These are phyloP conservation scores for Podila epigama DNA, from an alignment of 192 early-diverging fungal genomes.

Conservation along the genomic window DNA sequence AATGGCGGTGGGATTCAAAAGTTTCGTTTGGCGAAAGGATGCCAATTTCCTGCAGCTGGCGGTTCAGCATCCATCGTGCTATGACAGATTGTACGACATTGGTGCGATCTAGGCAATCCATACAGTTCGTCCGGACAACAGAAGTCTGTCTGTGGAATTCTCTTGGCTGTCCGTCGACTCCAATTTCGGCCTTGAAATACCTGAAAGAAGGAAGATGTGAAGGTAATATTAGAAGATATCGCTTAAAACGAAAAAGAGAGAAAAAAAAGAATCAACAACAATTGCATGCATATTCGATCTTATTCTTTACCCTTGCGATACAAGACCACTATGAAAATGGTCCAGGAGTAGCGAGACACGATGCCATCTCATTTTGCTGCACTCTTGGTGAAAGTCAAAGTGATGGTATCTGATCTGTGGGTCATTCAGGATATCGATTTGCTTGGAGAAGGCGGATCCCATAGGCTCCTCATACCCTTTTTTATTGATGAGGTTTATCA, in stretches of 20 bases:
- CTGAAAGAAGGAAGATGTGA: conserved; percentile 45
- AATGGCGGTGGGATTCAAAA: conserved; percentile 67
- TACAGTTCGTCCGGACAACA: conserved; percentile 95
- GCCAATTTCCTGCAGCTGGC: conserved; percentile 73
- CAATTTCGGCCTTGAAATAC: conserved; percentile 61
- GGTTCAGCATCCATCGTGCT: conserved; percentile 73
- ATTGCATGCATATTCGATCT: neutral
- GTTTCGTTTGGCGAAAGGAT: conserved; percentile 66
- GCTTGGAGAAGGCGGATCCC: conserved; percentile 81
- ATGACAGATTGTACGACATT: conserved; percentile 97
- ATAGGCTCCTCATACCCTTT: conserved; percentile 91
- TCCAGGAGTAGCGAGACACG: conserved; percentile 87
- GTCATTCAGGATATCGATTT: conserved; percentile 66
- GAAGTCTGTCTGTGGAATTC: conserved; percentile 69
- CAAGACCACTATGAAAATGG: conserved; percentile 71
- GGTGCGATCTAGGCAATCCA: conserved; percentile 99
- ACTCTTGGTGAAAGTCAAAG: conserved; percentile 98
- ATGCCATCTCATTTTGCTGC: conserved; percentile 95
- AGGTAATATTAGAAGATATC: neutral
- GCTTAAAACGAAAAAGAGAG: neutral
- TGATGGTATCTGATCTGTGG: conserved; percentile 79
- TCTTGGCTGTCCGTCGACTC: conserved; percentile 13
- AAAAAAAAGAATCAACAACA: neutral
- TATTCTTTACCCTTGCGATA: conserved; percentile 52
- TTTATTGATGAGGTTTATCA: conserved; percentile 96